phyloP scores from a whole-genome alignment of 225 moss, liverwort and hornwort species.

The Anthoceros angustus region DNA sequence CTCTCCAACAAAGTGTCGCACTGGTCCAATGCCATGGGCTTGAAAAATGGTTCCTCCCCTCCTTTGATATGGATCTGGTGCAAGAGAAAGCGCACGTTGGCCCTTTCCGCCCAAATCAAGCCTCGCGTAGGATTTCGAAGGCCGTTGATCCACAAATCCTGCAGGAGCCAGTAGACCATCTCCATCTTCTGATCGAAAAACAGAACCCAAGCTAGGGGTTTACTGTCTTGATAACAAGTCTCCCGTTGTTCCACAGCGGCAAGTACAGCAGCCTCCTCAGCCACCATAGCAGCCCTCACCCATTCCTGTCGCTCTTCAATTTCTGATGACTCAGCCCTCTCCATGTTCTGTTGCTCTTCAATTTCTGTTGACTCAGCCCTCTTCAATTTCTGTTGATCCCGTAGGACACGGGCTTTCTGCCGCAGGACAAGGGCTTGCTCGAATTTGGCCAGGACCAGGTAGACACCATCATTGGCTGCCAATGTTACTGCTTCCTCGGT shows the following conservation, averaged over 20 bases:
- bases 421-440: background rate
- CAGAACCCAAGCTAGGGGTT: background rate
- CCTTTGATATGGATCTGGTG: conserved; percentile 5
- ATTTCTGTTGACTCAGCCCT: too few species aligned
- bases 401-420: too few species aligned
- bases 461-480: background rate
- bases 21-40: background rate
- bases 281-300: background rate
- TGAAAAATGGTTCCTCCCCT: conserved; percentile 2
- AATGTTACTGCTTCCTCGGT: background rate
- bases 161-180: background rate
- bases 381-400: too few species aligned
- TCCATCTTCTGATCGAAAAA: background rate
- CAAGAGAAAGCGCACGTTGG: conserved; percentile 4
- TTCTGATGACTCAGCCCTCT: too few species aligned
- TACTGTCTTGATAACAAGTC: background rate
- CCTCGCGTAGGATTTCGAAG: background rate
- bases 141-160: background rate
- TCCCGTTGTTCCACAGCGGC: background rate
- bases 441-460: background rate
- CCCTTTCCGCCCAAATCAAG: conserved; percentile 5
- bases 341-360: too few species aligned
- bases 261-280: conserved; percentile 2
- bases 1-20: background rate
- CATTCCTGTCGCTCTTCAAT: background rate